phyloP scores from a whole-genome alignment of 176 grass and related monocot species.

The Phyllostachys edulis region DNA sequence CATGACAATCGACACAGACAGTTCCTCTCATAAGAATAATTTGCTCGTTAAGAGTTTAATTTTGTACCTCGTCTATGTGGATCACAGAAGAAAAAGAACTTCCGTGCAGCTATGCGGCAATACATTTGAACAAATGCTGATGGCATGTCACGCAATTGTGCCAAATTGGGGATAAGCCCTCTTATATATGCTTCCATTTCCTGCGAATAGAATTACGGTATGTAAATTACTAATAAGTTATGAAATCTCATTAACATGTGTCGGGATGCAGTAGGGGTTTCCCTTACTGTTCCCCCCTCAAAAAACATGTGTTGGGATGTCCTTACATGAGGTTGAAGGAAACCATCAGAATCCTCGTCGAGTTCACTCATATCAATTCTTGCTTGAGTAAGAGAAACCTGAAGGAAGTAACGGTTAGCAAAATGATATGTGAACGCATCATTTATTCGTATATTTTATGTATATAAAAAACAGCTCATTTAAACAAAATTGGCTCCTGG shows the following conservation, averaged over 20 bases:
- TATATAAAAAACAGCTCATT: not conserved
- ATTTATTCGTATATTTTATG: not conserved
- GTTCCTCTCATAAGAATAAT: not conserved
- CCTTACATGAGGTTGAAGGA: constrained; percentile 95
- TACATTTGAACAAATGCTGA: constrained; percentile 95
- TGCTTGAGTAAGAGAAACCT: constrained; percentile 99
- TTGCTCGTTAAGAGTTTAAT: not conserved
- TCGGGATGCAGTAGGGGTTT: not conserved
- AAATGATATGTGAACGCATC: not conserved
- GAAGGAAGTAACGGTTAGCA: constrained; percentile 27
- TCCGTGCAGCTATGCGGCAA: constrained; percentile 97
- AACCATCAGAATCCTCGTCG: constrained; percentile 99
- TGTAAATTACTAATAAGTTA: constrained; percentile 14
- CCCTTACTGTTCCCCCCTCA: too few species aligned
- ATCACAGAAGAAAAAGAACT: constrained; percentile 99
- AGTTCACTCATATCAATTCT: constrained; percentile 99
- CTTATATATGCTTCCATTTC: constrained; percentile 99
- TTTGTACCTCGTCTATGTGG: constrained; percentile 77
- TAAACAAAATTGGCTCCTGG: not conserved
- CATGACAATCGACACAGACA: not conserved
- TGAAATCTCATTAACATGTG: constrained; percentile 2
- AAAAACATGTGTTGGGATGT: constrained; percentile 7
- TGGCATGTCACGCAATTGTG: constrained; percentile 92
- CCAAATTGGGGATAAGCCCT: constrained; percentile 95
- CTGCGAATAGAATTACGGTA: constrained; percentile 46